These are phyloP conservation scores for Rheum nobile DNA, from an alignment of 148 eudicot genomes.

Conservation along the genomic window DNA sequence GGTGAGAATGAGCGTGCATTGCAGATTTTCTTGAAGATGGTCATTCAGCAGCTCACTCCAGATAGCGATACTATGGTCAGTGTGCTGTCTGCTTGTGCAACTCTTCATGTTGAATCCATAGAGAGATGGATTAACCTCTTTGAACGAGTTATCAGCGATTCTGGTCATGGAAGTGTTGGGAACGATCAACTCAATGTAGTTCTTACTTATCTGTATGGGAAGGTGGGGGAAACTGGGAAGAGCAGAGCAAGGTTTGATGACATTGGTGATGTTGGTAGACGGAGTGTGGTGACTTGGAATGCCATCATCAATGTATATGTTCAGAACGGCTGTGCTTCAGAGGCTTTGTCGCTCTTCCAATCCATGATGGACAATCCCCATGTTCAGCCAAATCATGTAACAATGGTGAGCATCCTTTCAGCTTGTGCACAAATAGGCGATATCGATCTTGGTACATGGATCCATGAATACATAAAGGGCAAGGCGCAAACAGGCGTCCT, in stretches of 20 bases:
- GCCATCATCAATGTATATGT: conserved; percentile 55
- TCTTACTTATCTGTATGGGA: conserved; percentile 61
- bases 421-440: conserved; percentile 83
- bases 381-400: conserved; percentile 61
- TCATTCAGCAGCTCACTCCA: conserved; percentile 29
- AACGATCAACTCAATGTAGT: conserved; percentile 30
- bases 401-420: conserved; percentile 73
- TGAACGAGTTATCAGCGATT: conserved; percentile 10
- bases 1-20: conserved; percentile 46
- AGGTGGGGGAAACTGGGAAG: conserved; percentile 29
- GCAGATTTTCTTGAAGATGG: conserved; percentile 36
- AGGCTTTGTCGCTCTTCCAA: conserved; percentile 43
- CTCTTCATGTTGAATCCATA: conserved; percentile 18
- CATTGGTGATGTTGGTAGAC: conserved; percentile 38
- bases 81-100: conserved; percentile 61
- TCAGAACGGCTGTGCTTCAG: conserved; percentile 50
- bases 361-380: conserved; percentile 30
- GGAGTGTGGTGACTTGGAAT: conserved; percentile 73
- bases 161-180: conserved; percentile 3
- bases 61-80: conserved; percentile 58
- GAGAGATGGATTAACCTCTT: conserved; percentile 39
- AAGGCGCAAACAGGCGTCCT: conserved; percentile 33
- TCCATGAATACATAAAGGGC: conserved; percentile 49
- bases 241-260: conserved; percentile 49
- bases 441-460: conserved; percentile 50